Percentiles rank a stretch among this genome's conserved stretches.
Conservation (phyloP, 805 yeast species). For the Suhomyces xylopsoci region DNA sequence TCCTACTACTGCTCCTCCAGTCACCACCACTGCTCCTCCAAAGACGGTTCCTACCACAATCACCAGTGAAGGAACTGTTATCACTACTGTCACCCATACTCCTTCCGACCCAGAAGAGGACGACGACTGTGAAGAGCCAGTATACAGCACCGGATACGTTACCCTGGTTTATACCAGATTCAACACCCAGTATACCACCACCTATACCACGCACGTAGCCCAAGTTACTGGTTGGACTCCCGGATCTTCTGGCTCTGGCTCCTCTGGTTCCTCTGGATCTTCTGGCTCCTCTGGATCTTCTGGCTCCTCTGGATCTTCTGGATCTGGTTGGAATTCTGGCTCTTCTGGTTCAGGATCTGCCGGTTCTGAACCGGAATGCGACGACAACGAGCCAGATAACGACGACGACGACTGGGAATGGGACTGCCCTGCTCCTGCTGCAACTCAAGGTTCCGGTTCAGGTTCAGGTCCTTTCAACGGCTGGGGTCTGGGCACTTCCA, state of each 20-base stretch:
- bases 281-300: background rate
- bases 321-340: background rate
- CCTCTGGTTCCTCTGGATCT: background rate
- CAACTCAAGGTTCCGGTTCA: slow-evolving; percentile 2
- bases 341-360: background rate
- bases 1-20: background rate
- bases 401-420: background rate
- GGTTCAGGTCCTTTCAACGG: slow-evolving; percentile 4
- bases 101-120: background rate
- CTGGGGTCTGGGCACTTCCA: slow-evolving; percentile 5
- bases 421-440: slow-evolving; percentile 1
- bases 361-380: background rate
- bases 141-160: slow-evolving; percentile 1
- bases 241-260: slow-evolving; percentile 2
- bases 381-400: too few species aligned
- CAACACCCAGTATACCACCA: slow-evolving; percentile 11
- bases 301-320: background rate
- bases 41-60: slow-evolving; percentile 1
- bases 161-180: background rate
- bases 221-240: background rate
- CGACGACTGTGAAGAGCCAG: slow-evolving; percentile 8
- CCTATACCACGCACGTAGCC: background rate
- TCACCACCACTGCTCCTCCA: background rate
- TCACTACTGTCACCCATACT: background rate
- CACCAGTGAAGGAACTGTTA: background rate